These are phyloP conservation scores for Citrus medica DNA, from an alignment of 345 rosid genomes.

Conservation along the genomic window DNA sequence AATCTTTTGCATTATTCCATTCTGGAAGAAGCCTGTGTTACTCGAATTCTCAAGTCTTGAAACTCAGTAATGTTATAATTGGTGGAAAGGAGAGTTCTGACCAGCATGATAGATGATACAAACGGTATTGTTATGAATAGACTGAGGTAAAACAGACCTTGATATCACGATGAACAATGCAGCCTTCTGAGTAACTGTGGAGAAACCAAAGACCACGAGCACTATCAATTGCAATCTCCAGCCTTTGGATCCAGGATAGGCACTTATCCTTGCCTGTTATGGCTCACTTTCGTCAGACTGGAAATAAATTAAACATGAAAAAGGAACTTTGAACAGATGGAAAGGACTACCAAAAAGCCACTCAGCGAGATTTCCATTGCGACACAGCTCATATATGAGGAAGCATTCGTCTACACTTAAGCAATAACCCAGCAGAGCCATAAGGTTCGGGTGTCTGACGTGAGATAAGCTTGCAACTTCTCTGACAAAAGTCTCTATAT, in stretches of 20 bases:
- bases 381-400: conserved; percentile 46
- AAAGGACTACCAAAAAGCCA: conserved; percentile 43
- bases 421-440: conserved; percentile 42
- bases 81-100: neutral
- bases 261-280: conserved; percentile 34
- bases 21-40: neutral
- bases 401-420: conserved; percentile 38
- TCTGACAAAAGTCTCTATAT: conserved; percentile 44
- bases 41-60: neutral
- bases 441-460: conserved; percentile 40
- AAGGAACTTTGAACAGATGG: neutral
- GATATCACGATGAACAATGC: conserved; percentile 55
- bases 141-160: conserved; percentile 26
- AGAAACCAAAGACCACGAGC: conserved; percentile 48
- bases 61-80: neutral
- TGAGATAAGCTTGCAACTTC: conserved; percentile 40
- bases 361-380: conserved; percentile 43
- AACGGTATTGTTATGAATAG: neutral
- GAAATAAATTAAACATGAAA: neutral
- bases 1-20: neutral
- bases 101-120: neutral
- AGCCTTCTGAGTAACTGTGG: conserved; percentile 43
- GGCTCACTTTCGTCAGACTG: neutral
- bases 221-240: conserved; percentile 42
- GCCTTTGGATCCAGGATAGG: conserved; percentile 49